Evolutionary conservation across 768 basidiomycete genomes (phyloP).

Genomic region (Boletus eberwhitei): DNA sequence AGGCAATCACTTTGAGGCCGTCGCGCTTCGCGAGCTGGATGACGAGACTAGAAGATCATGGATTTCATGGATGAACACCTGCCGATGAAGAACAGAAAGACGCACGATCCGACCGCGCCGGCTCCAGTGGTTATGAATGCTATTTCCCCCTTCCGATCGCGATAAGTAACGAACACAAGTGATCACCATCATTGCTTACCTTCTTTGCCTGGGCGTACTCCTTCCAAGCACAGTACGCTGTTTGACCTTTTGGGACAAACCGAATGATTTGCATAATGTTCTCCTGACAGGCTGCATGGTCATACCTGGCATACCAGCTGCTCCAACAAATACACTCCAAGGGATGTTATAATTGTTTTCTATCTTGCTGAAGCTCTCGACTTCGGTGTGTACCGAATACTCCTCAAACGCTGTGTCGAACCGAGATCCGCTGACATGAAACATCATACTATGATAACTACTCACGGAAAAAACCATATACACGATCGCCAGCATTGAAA

Average conservation of each 20-base stretch:
- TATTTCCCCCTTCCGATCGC: conserved; percentile 38
- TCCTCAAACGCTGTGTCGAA: conserved; percentile 28
- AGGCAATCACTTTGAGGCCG: conserved; percentile 64
- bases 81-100: background rate
- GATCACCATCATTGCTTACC: conserved; percentile 17
- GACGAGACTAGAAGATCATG: conserved; percentile 34
- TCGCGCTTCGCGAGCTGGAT: conserved; percentile 49
- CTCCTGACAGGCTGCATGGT: conserved; percentile 5
- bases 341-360: conserved; percentile 29
- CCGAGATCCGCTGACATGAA: conserved; percentile 41
- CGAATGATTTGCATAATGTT: background rate
- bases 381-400: conserved; percentile 6
- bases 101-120: conserved; percentile 59
- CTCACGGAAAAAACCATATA: conserved; percentile 27
- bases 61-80: conserved; percentile 5
- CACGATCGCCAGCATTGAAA: conserved; percentile 3
- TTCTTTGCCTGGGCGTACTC: conserved; percentile 16
- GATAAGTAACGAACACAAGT: background rate
- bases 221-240: conserved; percentile 18
- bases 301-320: conserved; percentile 30
- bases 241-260: conserved; percentile 20
- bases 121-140: conserved; percentile 45
- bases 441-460: conserved; percentile 34
- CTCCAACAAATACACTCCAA: conserved; percentile 30
- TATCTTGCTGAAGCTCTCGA: conserved; percentile 8